Evolutionary conservation across 108 stramenopile genomes (phyloP), one percentile per base, ranked within the genome.

Genomic region (Cyclostephanos tholiformis): DNA sequence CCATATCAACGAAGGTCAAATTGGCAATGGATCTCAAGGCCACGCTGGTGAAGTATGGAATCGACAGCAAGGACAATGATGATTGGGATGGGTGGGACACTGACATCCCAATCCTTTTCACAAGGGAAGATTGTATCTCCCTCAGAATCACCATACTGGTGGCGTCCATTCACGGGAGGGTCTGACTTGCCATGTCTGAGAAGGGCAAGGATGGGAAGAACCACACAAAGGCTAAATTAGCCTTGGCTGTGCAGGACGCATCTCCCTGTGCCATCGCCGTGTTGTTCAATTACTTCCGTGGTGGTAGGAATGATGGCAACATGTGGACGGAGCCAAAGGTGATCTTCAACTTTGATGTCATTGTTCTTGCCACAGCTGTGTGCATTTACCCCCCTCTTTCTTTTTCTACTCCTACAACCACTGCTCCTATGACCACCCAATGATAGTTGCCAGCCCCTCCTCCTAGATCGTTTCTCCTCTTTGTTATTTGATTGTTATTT

Each of bases 341-440:
- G 3, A 83, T 95, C 22, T 95, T 95, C 75, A 91, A 95, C 49
- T 95, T 92, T 74, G 94, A 95, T 85, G 83, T n/a, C n/a, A n/a
- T n/a, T n/a, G n/a, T n/a, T n/a, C n/a, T n/a, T n/a, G n/a, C n/a
- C n/a, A n/a, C n/a, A n/a, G n/a, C n/a, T n/a, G n/a, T n/a, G n/a
- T n/a, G n/a, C n/a, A n/a, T n/a, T n/a, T n/a, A n/a, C n/a, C n/a
- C n/a, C n/a, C n/a, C n/a, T n/a, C n/a, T n/a, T n/a, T n/a, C n/a
- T n/a, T n/a, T n/a, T n/a, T n/a, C n/a, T n/a, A n/a, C n/a, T n/a
- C n/a, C n/a, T n/a, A n/a, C n/a, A n/a, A n/a, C n/a, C n/a, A n/a
- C n/a, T n/a, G n/a, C n/a, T n/a, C n/a, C n/a, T n/a, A n/a, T n/a
- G n/a, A n/a, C n/a, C n/a, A n/a, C n/a, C n/a, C n/a, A n/a, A n/a